Evolutionary conservation across 257 asterid species (phyloP).

Genomic region (Sherardia arvensis): DNA sequence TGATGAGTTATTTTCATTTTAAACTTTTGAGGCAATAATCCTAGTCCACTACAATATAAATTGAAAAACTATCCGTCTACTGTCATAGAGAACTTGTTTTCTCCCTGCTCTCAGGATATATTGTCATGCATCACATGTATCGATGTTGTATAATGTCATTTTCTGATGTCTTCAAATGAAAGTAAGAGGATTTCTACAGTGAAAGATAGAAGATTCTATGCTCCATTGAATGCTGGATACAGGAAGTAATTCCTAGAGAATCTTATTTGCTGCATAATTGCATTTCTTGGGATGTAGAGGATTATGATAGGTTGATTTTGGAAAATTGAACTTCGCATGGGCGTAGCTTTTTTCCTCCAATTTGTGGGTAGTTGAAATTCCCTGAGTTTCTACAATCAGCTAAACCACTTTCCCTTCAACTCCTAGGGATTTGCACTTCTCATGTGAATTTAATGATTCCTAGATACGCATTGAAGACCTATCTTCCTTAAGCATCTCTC

Average conservation of each 20-base stretch:
- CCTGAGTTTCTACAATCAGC: not conserved
- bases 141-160: not conserved
- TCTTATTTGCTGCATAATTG: not conserved
- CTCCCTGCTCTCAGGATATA: not conserved
- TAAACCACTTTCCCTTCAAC: too few species aligned
- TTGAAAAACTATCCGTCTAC: not conserved
- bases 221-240: not conserved
- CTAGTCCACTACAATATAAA: not conserved
- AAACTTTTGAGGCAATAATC: not conserved
- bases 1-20: conserved; percentile 19
- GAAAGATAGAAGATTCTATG: not conserved
- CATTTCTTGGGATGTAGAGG: not conserved
- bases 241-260: not conserved
- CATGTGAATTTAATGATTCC: not conserved
- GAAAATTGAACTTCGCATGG: not conserved
- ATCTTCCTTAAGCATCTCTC: not conserved
- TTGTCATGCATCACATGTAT: not conserved
- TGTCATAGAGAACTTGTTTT: not conserved
- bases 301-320: not conserved
- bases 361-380: not conserved
- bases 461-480: not conserved
- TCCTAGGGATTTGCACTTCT: too few species aligned
- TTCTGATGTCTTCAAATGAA: not conserved
- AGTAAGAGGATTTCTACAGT: not conserved
- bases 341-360: too few species aligned